phyloP scores from a whole-genome alignment of 495 filamentous ascomycete genomes.

The Penicillium fimorum region DNA sequence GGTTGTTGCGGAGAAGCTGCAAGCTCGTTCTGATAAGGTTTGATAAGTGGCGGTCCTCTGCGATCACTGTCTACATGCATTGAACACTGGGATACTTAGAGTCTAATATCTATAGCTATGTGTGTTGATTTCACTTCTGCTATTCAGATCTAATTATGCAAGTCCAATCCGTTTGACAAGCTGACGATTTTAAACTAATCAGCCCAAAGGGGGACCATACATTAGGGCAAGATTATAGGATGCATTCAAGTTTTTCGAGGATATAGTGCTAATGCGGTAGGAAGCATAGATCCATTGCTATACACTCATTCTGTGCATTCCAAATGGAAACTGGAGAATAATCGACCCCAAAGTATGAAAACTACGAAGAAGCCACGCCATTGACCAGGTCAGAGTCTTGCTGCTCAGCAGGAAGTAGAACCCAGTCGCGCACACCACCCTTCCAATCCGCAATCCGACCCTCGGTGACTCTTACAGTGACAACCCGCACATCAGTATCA shows the following conservation, averaged over 20 bases:
- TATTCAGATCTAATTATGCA: neutral
- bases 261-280: neutral
- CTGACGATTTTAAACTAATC: neutral
- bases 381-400: constrained; percentile 34
- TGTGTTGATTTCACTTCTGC: neutral
- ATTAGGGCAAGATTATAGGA: neutral
- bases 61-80: neutral
- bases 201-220: neutral
- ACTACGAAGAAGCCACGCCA: constrained; percentile 27
- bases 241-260: too few species aligned
- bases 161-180: neutral
- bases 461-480: constrained; percentile 71
- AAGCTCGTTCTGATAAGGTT: constrained; percentile 23
- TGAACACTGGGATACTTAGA: neutral
- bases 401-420: constrained; percentile 45
- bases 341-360: constrained; percentile 10
- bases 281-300: neutral
- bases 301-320: neutral
- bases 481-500: constrained; percentile 67
- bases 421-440: constrained; percentile 72
- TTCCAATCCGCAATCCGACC: constrained; percentile 82
- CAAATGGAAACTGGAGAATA: neutral
- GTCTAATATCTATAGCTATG: neutral
- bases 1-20: constrained; percentile 32
- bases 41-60: constrained; percentile 12